Conservation (phyloP, 345 rosid genomes). For the Carallia brachiata region DNA sequence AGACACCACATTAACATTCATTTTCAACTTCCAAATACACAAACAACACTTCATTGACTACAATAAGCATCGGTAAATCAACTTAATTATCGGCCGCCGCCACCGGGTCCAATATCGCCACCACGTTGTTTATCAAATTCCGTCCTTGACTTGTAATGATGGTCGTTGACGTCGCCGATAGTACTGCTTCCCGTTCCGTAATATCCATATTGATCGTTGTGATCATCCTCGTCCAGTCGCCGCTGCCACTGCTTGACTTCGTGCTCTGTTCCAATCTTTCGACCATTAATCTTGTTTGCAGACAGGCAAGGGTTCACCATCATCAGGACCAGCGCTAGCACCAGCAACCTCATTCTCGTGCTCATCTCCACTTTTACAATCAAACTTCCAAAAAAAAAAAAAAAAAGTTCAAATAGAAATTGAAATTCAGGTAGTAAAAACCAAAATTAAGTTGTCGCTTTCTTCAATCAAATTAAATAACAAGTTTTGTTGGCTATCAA, state of each 20-base stretch:
- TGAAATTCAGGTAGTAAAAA: too few relatives aligned
- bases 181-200: too few relatives aligned
- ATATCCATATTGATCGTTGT: neutral
- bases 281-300: neutral
- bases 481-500: too few relatives aligned
- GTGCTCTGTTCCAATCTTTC: neutral
- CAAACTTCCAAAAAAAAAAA: neutral
- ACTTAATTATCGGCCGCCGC: neutral
- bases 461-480: too few relatives aligned
- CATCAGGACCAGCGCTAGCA: neutral
- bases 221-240: neutral
- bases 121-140: neutral
- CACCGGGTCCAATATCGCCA: too few relatives aligned
- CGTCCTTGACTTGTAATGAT: constrained; percentile 5
- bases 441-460: too few relatives aligned
- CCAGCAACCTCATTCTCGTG: neutral
- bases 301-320: constrained; percentile 1
- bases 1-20: too few relatives aligned
- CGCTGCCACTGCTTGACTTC: neutral
- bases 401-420: neutral
- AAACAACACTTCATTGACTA: neutral
- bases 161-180: neutral
- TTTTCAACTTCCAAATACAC: too few relatives aligned
- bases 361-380: neutral
- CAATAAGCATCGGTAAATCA: neutral